phyloP scores from a whole-genome alignment of 2,329 filamentous ascomycete genomes.

The Hypoxylon sp. region DNA sequence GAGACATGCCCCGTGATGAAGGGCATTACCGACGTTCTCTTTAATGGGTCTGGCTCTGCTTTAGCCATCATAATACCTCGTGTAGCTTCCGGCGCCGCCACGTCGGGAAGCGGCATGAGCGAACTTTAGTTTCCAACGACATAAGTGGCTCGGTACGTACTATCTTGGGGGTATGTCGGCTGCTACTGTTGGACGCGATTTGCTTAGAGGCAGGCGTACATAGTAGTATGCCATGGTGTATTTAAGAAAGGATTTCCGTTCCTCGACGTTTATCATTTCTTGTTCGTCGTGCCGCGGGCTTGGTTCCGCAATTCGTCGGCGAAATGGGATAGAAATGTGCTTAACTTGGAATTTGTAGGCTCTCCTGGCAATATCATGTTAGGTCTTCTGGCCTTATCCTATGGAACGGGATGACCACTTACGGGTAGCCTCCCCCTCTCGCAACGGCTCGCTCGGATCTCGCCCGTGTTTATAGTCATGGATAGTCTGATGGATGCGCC shows the following conservation, averaged over 20 bases:
- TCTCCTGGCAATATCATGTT: slow-evolving; percentile 55
- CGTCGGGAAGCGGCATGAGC: background rate
- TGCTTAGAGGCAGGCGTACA: background rate
- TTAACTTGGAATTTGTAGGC: slow-evolving; percentile 18
- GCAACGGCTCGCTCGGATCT: slow-evolving; percentile 66
- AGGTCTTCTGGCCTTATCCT: background rate
- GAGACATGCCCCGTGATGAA: background rate
- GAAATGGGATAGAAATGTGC: slow-evolving; percentile 64
- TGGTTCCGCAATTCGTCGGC: slow-evolving; percentile 68
- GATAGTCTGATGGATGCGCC: slow-evolving; percentile 66
- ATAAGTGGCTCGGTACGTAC: background rate
- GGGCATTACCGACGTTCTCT: background rate
- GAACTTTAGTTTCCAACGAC: background rate
- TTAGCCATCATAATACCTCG: background rate
- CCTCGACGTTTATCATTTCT: slow-evolving; percentile 42
- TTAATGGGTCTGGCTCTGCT: background rate
- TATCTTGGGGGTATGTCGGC: background rate
- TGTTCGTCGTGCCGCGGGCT: slow-evolving; percentile 57
- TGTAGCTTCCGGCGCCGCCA: background rate
- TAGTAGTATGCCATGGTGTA: background rate
- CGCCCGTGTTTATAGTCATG: slow-evolving; percentile 66
- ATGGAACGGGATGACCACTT: slow-evolving; percentile 23
- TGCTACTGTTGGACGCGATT: background rate
- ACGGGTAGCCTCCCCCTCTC: slow-evolving; percentile 68
- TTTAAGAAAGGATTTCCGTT: background rate